Evolutionary conservation across 306 rosid species (phyloP).

Genomic region (Gillenia trifoliata): DNA sequence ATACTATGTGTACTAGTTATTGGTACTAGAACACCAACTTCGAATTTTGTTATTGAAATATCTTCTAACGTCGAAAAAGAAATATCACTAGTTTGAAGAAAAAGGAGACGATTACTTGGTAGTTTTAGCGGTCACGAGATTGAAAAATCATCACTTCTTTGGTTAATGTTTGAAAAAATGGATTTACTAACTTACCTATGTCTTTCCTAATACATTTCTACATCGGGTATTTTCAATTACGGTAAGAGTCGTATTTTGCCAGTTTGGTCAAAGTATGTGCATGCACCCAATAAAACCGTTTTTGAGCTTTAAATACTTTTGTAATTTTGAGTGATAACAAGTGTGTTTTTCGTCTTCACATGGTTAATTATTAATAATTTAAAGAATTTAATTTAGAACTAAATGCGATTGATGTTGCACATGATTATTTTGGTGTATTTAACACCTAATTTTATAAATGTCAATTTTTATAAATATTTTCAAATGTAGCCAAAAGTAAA

Average conservation of each 20-base stretch:
- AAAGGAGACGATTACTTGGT: no score
- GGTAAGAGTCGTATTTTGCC: not conserved
- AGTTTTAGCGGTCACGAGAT: no score
- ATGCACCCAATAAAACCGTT: slow-evolving; percentile 8
- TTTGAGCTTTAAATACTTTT: slow-evolving; percentile 1
- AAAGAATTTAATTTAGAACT: not conserved
- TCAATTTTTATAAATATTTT: no score
- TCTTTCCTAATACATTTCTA: not conserved
- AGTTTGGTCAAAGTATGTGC: slow-evolving; percentile 14
- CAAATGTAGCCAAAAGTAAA: no score
- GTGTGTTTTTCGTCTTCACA: not conserved
- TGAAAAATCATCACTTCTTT: not conserved
- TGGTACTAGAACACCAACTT: no score
- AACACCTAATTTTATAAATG: no score
- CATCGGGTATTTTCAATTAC: not conserved
- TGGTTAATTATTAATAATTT: not conserved
- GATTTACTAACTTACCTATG: not conserved
- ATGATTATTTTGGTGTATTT: no score
- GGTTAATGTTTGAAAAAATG: not conserved
- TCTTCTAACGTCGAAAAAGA: no score
- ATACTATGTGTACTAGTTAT: no score
- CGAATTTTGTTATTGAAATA: no score
- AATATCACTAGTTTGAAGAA: not conserved
- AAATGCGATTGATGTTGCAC: not conserved
- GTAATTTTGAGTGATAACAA: slow-evolving; percentile 23